Percentiles rank a stretch among this genome's conserved stretches.
These are phyloP conservation scores for Macrolepiota dolichaula DNA, from an alignment of 768 basidiomycete species.

Conservation along the genomic window DNA sequence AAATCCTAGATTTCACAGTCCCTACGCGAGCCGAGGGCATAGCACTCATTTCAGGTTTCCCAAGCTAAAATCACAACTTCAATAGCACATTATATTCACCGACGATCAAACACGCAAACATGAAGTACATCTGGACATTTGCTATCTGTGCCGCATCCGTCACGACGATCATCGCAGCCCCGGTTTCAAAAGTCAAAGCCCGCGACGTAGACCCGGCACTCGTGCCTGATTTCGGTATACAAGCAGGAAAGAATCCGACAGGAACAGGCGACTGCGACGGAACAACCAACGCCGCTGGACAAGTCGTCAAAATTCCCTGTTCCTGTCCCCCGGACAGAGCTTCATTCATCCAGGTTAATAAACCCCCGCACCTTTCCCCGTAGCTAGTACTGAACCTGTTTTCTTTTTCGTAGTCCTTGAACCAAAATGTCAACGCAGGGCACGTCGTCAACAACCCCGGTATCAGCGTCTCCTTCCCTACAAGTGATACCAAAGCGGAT, in stretches of 20 bases:
- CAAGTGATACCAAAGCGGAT: constrained; percentile 48
- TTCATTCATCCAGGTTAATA: constrained; percentile 48
- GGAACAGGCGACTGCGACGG: constrained; percentile 64
- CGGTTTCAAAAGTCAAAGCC: constrained; percentile 24
- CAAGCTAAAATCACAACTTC: neutral
- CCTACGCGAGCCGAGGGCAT: constrained; percentile 11
- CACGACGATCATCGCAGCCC: constrained; percentile 16
- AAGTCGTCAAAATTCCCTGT: constrained; percentile 60
- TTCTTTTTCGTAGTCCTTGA: constrained; percentile 31
- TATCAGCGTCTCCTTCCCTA: constrained; percentile 59
- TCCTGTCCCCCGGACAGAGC: constrained; percentile 56
- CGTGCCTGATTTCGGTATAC: constrained; percentile 59
- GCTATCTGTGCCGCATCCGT: constrained; percentile 29
- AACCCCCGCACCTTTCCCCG: neutral
- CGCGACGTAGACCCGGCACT: constrained; percentile 41
- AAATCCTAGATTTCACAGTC: neutral
- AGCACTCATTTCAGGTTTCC: constrained; percentile 8
- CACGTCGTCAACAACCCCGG: constrained; percentile 63
- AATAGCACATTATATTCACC: neutral
- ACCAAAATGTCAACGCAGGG: constrained; percentile 57
- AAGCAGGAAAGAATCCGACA: constrained; percentile 56
- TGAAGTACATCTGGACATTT: constrained; percentile 22
- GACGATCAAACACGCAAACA: constrained; percentile 8
- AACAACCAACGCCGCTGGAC: constrained; percentile 51
- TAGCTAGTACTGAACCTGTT: too few species aligned